These are phyloP conservation scores for Metschnikowia kunwiensis DNA, from an alignment of 805 yeast species.

Conservation along the genomic window DNA sequence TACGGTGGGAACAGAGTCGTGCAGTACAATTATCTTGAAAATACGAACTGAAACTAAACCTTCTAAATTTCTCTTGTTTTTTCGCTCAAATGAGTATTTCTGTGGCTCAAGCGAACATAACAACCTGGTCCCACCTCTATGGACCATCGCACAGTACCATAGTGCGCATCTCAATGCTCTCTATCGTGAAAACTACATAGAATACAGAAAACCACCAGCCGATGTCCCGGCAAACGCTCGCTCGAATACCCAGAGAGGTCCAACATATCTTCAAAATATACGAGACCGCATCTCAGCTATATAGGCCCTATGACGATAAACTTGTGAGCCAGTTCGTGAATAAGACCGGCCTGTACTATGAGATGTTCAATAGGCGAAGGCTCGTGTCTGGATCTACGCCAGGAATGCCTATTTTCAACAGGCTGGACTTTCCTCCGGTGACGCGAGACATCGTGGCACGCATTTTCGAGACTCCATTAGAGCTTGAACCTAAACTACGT, in stretches of 20 bases:
- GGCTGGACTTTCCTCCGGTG: slow-evolving; percentile 25
- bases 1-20: too few relatives aligned
- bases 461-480: slow-evolving; percentile 21
- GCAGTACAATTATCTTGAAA: too few relatives aligned
- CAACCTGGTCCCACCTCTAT: too few relatives aligned
- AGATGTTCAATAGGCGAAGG: slow-evolving; percentile 22
- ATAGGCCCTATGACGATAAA: slow-evolving; percentile 10
- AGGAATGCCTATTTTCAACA: slow-evolving; percentile 11
- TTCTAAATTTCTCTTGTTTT: too few relatives aligned
- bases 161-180: too few relatives aligned
- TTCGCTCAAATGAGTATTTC: too few relatives aligned
- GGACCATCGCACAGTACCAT: too few relatives aligned
- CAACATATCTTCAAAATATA: slow-evolving; percentile 20
- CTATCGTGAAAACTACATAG: too few relatives aligned
- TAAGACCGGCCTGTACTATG: slow-evolving; percentile 20
- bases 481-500: slow-evolving; percentile 9
- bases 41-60: too few relatives aligned
- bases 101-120: too few relatives aligned
- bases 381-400: slow-evolving; percentile 10
- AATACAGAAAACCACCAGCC: too few relatives aligned
- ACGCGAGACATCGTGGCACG: slow-evolving; percentile 19
- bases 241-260: slow-evolving; percentile 24
- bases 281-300: slow-evolving; percentile 17
- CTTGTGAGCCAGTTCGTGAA: slow-evolving; percentile 17
- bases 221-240: slow-evolving; percentile 18